phyloP scores from a whole-genome alignment of 2,329 filamentous ascomycete genomes.

The Aspergillus neotritici region DNA sequence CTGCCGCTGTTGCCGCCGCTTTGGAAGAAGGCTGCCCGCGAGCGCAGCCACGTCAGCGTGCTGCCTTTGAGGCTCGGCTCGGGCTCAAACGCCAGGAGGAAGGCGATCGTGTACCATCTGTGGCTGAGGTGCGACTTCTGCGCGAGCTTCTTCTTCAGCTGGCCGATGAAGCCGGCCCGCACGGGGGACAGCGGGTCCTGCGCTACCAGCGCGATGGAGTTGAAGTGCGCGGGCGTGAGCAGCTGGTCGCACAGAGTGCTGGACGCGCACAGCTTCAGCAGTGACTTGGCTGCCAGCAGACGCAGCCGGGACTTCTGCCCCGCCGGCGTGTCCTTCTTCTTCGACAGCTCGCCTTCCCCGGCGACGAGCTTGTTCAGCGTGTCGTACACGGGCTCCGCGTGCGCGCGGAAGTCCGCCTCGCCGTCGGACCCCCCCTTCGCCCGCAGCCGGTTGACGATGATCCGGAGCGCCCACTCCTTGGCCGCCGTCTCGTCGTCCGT shows the following conservation, averaged over 20 bases:
- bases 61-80: conserved; percentile 64
- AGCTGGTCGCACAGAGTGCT: conserved; percentile 68
- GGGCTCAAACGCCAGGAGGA: conserved; percentile 88
- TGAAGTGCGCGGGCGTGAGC: conserved; percentile 68
- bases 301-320: conserved; percentile 76
- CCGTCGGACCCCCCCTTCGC: conserved; percentile 50
- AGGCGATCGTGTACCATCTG: conserved; percentile 84
- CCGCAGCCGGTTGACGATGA: conserved; percentile 78
- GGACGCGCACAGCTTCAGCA: conserved; percentile 76
- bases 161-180: conserved; percentile 71
- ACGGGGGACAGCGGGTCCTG: conserved; percentile 73
- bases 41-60: conserved; percentile 82
- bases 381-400: conserved; percentile 65
- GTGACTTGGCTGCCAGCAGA: conserved; percentile 70
- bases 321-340: conserved; percentile 66
- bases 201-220: conserved; percentile 70
- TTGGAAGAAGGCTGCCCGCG: conserved; percentile 62
- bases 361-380: conserved; percentile 71
- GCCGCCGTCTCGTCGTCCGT: conserved; percentile 76
- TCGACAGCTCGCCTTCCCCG: conserved; percentile 72
- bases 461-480: conserved; percentile 77
- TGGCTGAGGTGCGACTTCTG: conserved; percentile 63
- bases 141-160: conserved; percentile 67
- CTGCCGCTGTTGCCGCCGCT: conserved; percentile 36
- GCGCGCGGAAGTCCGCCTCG: conserved; percentile 43